Evolutionary conservation across 495 filamentous ascomycete genomes (phyloP).

Genomic region (Elaphomyces granulatus): DNA sequence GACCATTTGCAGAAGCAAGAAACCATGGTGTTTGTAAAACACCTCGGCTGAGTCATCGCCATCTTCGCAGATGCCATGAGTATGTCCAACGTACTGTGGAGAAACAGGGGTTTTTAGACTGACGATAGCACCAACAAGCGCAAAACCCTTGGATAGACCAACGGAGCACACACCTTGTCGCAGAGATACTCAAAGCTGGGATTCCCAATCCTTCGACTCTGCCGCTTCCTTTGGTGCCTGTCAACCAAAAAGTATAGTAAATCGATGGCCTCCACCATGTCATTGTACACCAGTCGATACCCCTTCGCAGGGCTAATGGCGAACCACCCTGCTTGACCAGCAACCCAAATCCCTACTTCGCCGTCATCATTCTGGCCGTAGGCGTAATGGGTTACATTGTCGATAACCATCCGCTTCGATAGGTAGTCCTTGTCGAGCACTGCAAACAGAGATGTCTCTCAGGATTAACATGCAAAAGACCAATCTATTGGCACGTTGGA

Average conservation of each 20-base stretch:
- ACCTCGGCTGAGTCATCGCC: constrained; percentile 34
- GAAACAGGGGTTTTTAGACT: neutral
- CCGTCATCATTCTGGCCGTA: constrained; percentile 51
- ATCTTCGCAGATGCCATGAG: constrained; percentile 31
- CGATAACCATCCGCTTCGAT: constrained; percentile 46
- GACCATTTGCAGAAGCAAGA: constrained; percentile 45
- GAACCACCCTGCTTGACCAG: constrained; percentile 67
- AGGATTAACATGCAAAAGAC: constrained; percentile 9
- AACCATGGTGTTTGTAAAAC: constrained; percentile 39
- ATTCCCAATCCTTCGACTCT: constrained; percentile 20
- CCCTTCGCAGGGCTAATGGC: constrained; percentile 46
- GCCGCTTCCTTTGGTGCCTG: constrained; percentile 22
- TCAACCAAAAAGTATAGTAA: constrained; percentile 56
- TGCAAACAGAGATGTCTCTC: constrained; percentile 10
- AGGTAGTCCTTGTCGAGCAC: constrained; percentile 34
- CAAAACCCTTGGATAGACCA: constrained; percentile 1
- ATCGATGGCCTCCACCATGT: constrained; percentile 54
- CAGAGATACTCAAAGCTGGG: constrained; percentile 28
- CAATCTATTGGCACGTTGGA: neutral
- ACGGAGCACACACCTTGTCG: constrained; percentile 26
- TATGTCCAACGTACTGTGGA: constrained; percentile 27
- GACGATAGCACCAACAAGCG: constrained; percentile 1
- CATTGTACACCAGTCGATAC: constrained; percentile 46
- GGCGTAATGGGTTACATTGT: constrained; percentile 48
- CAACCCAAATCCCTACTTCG: constrained; percentile 55